Base-by-base conservation (phyloP, 2,329 filamentous ascomycete genomes). In the Apiospora phragmitis region DNA sequence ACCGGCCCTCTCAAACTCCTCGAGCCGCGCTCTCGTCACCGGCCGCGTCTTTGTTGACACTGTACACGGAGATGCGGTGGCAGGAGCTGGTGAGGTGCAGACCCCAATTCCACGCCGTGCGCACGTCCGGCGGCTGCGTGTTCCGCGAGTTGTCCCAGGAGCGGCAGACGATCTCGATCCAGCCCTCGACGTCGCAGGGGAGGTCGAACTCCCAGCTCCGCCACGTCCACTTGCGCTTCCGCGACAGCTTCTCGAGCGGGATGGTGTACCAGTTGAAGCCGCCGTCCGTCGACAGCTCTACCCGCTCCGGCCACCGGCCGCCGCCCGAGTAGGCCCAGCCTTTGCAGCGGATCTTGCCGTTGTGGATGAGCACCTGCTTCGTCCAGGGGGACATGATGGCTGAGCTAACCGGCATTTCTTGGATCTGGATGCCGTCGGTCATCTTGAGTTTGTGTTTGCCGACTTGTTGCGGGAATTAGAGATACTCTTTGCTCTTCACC, bases 341-440 rank as follows among this genome's bases (percentile, higher is more conserved):
- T 67, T 85, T 85, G 72, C 88, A 82, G 7, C 82, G 81, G 68
- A 92, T 91, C 66, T 81, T 84, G 11, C 90, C 90, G 21, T 87
- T 83, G 74, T 92, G 90, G 0, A 91, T 80, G 41, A 91, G 83
- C 1, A 87, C 85, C n/a, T 91, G 85, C 74, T 89, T 90, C n/a
- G 86, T 85, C 81, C 84, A 83, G 0, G 91, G 91, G 0, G 86
- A 83, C 88, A 92, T 92, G 74, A 92, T 92, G 26, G 91, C 91
- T 16, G 85, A 88, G 65, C 86, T 88, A 4, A 93, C 90, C 0
- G 91, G 91, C 90, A 93, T 93, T 42, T 92, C 91, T 75, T 93
- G 91, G 75, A 92, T 93, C 72, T 87, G 87, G 72, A 91, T 90
- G 0, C 89, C 90, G 65, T 89, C 88, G 18, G 83, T 88, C 73